Evolutionary conservation across 768 basidiomycete species (phyloP).

Genomic region (Kwoniella sp.): DNA sequence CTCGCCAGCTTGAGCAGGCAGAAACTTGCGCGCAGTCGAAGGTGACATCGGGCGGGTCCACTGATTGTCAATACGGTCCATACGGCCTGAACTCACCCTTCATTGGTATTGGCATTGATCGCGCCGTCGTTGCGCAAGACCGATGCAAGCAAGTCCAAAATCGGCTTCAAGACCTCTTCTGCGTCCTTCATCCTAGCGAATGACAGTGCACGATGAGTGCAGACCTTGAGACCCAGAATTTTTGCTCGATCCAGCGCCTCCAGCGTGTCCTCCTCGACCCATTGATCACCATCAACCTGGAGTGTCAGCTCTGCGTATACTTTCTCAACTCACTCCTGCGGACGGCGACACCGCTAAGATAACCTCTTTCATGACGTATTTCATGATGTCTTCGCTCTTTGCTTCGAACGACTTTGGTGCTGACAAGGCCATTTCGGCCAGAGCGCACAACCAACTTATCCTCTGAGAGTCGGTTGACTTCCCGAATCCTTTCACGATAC

Average conservation of each 20-base stretch:
- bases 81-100: constrained; percentile 54
- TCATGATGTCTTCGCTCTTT: constrained; percentile 68
- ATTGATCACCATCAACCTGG: constrained; percentile 56
- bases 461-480: neutral
- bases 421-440: constrained; percentile 68
- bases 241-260: constrained; percentile 63
- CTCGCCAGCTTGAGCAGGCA: constrained; percentile 71
- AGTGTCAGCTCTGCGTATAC: neutral
- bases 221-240: constrained; percentile 71
- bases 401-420: constrained; percentile 71
- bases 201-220: constrained; percentile 71
- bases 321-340: too few species aligned
- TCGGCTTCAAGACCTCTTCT: constrained; percentile 66
- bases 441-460: constrained; percentile 57
- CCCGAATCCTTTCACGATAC: constrained; percentile 8
- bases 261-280: constrained; percentile 68
- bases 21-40: constrained; percentile 76
- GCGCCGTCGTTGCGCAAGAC: constrained; percentile 69
- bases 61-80: too few species aligned
- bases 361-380: constrained; percentile 55
- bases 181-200: constrained; percentile 56
- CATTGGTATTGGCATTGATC: constrained; percentile 57
- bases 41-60: constrained; percentile 60
- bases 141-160: constrained; percentile 68
- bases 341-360: constrained; percentile 21